These are phyloP conservation scores for Termitomyces sp. DNA, from an alignment of 768 basidiomycete genomes.

Conservation along the genomic window DNA sequence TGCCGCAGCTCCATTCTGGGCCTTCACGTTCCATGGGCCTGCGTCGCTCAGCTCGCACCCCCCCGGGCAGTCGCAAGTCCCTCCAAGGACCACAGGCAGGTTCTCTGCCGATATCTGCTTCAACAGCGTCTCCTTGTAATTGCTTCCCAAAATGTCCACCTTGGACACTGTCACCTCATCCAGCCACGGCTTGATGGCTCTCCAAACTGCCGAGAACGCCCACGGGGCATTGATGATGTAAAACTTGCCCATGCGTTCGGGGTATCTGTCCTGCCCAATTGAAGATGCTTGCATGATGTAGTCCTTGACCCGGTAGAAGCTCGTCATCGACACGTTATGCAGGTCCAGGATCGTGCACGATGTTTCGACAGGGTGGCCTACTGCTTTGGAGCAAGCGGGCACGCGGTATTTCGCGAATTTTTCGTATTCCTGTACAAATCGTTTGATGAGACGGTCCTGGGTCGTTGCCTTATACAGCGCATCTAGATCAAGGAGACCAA, in stretches of 20 bases:
- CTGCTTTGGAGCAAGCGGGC: slow-evolving; percentile 65
- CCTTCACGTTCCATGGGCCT: slow-evolving; percentile 76
- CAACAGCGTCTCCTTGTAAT: slow-evolving; percentile 71
- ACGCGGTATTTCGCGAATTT: slow-evolving; percentile 75
- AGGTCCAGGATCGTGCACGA: slow-evolving; percentile 97
- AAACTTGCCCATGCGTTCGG: slow-evolving; percentile 96
- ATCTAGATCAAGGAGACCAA: slow-evolving; percentile 84
- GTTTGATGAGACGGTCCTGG: slow-evolving; percentile 81
- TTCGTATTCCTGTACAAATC: slow-evolving; percentile 93
- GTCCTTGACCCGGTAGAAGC: slow-evolving; percentile 89
- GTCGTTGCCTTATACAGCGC: slow-evolving; percentile 80
- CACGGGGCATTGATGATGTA: slow-evolving; percentile 98
- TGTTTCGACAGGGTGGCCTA: slow-evolving; percentile 91
- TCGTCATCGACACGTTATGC: slow-evolving; percentile 56
- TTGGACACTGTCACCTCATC: slow-evolving; percentile 94
- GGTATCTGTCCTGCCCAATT: slow-evolving; percentile 91
- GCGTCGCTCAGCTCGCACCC: slow-evolving; percentile 87
- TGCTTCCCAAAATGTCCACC: slow-evolving; percentile 78
- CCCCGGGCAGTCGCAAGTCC: slow-evolving; percentile 66
- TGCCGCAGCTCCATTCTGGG: background rate
- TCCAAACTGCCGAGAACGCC: slow-evolving; percentile 87
- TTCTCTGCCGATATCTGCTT: slow-evolving; percentile 82
- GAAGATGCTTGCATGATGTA: slow-evolving; percentile 71
- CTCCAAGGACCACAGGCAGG: slow-evolving; percentile 83
- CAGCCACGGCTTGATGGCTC: slow-evolving; percentile 85